Percentiles rank a stretch among this genome's conserved stretches.
Conservation (phyloP, 345 rosid species). For the Citrus unshiu region DNA sequence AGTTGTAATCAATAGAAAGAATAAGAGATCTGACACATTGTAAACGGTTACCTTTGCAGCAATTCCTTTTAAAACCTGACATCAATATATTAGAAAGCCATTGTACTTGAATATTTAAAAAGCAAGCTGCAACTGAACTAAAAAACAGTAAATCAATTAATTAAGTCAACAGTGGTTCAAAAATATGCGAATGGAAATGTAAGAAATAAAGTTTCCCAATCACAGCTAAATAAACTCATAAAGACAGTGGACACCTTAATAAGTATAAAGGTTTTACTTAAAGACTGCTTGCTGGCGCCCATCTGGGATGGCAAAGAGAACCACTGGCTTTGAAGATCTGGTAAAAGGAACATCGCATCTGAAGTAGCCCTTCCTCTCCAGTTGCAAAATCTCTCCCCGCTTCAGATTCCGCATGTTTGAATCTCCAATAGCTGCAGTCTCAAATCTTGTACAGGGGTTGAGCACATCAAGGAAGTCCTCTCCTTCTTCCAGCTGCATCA, state of each 20-base stretch:
- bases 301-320: slow-evolving; percentile 82
- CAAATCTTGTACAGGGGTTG: slow-evolving; percentile 67
- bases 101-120: not conserved
- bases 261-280: slow-evolving; percentile 19
- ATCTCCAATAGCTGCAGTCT: slow-evolving; percentile 76
- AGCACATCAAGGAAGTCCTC: slow-evolving; percentile 64
- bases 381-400: slow-evolving; percentile 68
- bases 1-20: not conserved
- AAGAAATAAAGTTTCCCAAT: not conserved
- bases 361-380: slow-evolving; percentile 94
- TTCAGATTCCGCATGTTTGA: slow-evolving; percentile 77
- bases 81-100: not conserved
- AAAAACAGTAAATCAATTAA: not conserved
- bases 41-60: not conserved
- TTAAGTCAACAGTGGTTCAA: not conserved
- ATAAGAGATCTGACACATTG: not conserved
- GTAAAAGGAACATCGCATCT: slow-evolving; percentile 78
- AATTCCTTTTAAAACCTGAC: no score
- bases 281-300: slow-evolving; percentile 47
- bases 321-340: slow-evolving; percentile 64
- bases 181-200: not conserved
- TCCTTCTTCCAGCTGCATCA: slow-evolving; percentile 77
- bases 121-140: not conserved
- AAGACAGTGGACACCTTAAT: not conserved
- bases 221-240: not conserved